Evolutionary conservation across 2,329 filamentous ascomycete genomes (phyloP), one percentile per base, ranked within the genome.

Genomic region (Cladosporium sp.): DNA sequence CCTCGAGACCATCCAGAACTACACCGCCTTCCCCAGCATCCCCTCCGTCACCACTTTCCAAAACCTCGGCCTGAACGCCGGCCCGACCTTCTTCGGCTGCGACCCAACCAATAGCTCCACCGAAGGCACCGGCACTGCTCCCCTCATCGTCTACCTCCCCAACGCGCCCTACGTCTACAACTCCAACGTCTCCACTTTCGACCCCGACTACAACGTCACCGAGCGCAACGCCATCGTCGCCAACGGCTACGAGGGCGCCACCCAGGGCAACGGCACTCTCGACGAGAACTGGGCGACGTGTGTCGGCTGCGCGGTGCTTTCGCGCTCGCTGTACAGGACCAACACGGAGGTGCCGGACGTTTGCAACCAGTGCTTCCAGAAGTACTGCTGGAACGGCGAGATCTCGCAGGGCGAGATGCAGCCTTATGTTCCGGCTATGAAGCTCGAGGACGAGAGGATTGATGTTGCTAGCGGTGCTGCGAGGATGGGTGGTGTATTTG

Each of bases 351-450:
- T 93, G 1, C 94, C 94, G 0, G 82, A 85, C 0, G 87, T 86
- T 11, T 99, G 95, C 80, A 82, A 79, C 51, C 73, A 83, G 58
- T 99, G 95, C 80, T 98, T 97, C 78, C 70, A 82, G 14, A 78
- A 82, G 23, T 97, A 97, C 81, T 99, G 95, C 85, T 99, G 95
- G 95, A 86, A 97, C 76, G 95, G 95, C n/a, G 91, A 86, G 1
- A 65, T 79, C 7, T 79, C 84, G 61, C 28, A 64, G 14, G 67
- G 63, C 5, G 43, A 65, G 46, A 71, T 73, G 13, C 63, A 58
- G 1, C 65, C 63, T 53, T 76, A 75, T 51, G 65, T 67, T 21
- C 74, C 74, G 13, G 61, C 65, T 36, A 69, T 74, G 65, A 74
- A 75, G 67, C 49, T 75, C 26, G 43, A 14, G 32, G 63, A 65